Base-by-base conservation (phyloP, 352 stramenopile genomes). In the Pythium volutum region DNA sequence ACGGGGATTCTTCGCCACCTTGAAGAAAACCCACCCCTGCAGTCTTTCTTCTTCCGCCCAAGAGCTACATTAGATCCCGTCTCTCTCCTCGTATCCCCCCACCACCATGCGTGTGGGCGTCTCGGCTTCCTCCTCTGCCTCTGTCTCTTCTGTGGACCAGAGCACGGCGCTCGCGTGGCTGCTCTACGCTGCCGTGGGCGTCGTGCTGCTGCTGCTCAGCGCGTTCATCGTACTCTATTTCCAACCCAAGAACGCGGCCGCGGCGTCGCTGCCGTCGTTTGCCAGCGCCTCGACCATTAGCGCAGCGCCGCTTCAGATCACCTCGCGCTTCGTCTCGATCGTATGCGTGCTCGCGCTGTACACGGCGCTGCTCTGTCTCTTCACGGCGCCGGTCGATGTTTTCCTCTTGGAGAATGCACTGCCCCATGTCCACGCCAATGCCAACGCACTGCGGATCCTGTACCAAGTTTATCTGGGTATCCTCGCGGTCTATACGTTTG, bases 341-440 rank as follows among this genome's bases (percentile, higher is more conserved):
- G 76, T 89, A n/a, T 89, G 80, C 62, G 78, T 91, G 34, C 25
- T 78, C 25, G 76, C 81, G 50, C 75, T 95, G 4, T 91, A 89
- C 50, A 48, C 90, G 34, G 71, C 85, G 53, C 58, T 95, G 5
- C 58, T 93, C 26, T 91, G 81, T 36, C 68, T 95, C 12, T 91
- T 93, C 59, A 92, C 81, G 0, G 78, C 84, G 16, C 85, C 85
- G 9, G 75, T 93, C 41, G 85, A 95, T 48, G 81, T 95, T 7
- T 95, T 80, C 49, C 39, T 95, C 38, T 68, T 92, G 33, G 81
- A 91, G 43, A 89, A 92, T 49, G 64, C 71, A 15, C 71, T 91
- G 8, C 78, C 81, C 0, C 69, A 89, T 41, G 64, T 89, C 23
- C 76, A 82, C 54, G 53, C 71, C 18, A 91, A 84, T 50, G 75